Evolutionary conservation across 805 yeast species (phyloP).

Genomic region (Wickerhamiella kurtzmanii): DNA sequence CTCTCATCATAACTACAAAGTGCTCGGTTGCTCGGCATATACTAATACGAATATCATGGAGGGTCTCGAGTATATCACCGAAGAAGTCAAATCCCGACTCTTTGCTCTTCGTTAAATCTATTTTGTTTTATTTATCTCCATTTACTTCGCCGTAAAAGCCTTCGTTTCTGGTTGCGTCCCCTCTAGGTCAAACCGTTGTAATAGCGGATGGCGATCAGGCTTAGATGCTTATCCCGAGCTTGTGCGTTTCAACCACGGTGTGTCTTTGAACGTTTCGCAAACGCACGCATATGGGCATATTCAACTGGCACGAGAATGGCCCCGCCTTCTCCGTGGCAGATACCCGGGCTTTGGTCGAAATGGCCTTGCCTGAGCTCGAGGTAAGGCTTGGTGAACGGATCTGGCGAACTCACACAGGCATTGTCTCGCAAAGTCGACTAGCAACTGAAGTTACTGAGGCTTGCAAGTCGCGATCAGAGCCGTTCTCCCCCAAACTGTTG

Average conservation of each 20-base stretch:
- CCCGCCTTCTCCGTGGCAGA: conserved; percentile 3
- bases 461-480: conserved; percentile 1
- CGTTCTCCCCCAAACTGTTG: conserved; percentile 3
- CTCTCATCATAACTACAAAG: conserved; percentile 29
- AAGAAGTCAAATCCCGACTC: conserved; percentile 30
- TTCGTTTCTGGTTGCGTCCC: too few species aligned
- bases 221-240: neutral
- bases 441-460: conserved; percentile 1
- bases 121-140: conserved; percentile 15
- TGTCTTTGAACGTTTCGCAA: too few species aligned
- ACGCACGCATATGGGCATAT: neutral
- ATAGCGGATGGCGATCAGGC: too few species aligned
- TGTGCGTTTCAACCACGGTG: too few species aligned
- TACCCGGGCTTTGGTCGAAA: conserved; percentile 2
- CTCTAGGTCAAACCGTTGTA: too few species aligned
- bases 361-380: conserved; percentile 4
- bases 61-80: conserved; percentile 33
- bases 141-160: neutral
- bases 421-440: conserved; percentile 6
- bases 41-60: conserved; percentile 30
- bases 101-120: conserved; percentile 20
- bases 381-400: conserved; percentile 5
- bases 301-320: neutral
- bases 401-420: conserved; percentile 1
- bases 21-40: conserved; percentile 37